Evolutionary conservation across 257 asterid genomes (phyloP).

Genomic region (Voacanga thouarsii): DNA sequence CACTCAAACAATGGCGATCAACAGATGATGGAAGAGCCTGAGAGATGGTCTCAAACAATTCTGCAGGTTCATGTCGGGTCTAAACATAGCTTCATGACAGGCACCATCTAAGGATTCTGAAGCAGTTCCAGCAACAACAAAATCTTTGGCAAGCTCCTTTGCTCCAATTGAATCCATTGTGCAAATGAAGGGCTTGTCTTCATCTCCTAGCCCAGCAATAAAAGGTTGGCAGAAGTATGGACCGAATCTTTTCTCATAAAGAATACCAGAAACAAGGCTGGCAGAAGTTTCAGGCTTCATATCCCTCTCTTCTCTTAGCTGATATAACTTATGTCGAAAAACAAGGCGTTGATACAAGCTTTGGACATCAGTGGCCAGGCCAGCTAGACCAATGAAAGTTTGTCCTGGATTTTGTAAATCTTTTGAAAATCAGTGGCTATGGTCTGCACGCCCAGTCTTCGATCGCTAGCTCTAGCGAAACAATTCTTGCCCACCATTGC

Average conservation of each 20-base stretch:
- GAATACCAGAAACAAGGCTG: constrained; percentile 88
- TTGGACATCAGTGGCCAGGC: constrained; percentile 90
- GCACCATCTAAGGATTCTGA: constrained; percentile 98
- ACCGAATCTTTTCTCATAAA: constrained; percentile 93
- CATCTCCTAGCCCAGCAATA: constrained; percentile 93
- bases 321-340: constrained; percentile 85
- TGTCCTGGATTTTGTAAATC: constrained; percentile 73
- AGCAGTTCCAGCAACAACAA: constrained; percentile 94
- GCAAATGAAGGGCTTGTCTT: constrained; percentile 91
- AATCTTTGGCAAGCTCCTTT: constrained; percentile 96
- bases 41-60: constrained; percentile 85
- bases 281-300: constrained; percentile 99
- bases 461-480: constrained; percentile 91
- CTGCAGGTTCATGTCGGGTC: constrained; percentile 90
- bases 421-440: constrained; percentile 88
- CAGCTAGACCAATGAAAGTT: constrained; percentile 86
- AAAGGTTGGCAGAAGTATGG: constrained; percentile 98
- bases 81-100: constrained; percentile 96
- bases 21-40: constrained; percentile 84
- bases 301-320: constrained; percentile 93
- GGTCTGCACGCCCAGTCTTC: constrained; percentile 87
- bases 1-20: constrained; percentile 97
- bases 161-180: constrained; percentile 98
- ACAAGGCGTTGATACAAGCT: constrained; percentile 81
- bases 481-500: constrained; percentile 98